Evolutionary conservation across 495 filamentous ascomycete species (phyloP).

Genomic region (Collariella sp.): DNA sequence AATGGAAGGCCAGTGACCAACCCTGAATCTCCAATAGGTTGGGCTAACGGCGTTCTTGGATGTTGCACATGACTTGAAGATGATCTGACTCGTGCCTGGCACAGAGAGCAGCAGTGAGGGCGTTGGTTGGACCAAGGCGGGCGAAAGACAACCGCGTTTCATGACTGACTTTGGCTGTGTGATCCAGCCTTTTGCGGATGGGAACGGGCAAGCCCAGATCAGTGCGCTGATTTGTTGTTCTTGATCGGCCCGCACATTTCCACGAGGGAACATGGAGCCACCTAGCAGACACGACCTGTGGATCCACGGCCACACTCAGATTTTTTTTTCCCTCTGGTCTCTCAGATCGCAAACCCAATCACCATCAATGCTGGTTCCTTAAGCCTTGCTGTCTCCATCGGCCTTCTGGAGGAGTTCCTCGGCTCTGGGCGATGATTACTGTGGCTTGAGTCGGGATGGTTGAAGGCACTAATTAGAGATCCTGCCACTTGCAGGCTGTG

Average conservation of each 20-base stretch:
- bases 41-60: background rate
- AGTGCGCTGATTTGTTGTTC: no score
- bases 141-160: background rate
- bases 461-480: slow-evolving; percentile 4
- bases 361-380: no score
- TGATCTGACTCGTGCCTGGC: background rate
- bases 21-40: slow-evolving; percentile 19
- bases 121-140: background rate
- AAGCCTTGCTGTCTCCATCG: no score
- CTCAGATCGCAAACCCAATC: no score
- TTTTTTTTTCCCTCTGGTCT: no score
- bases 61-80: background rate
- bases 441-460: slow-evolving; percentile 9
- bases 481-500: background rate
- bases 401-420: background rate
- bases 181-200: no score
- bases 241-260: no score
- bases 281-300: no score
- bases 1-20: background rate
- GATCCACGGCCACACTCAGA: no score
- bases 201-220: no score
- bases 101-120: background rate
- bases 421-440: background rate
- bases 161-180: no score
- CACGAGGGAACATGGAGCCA: no score